A percentile compares a stretch with the other conserved stretches of the same genome.
These are phyloP conservation scores for Lodderomyces theae DNA, from an alignment of 1,139 yeast genomes.

Conservation along the genomic window DNA sequence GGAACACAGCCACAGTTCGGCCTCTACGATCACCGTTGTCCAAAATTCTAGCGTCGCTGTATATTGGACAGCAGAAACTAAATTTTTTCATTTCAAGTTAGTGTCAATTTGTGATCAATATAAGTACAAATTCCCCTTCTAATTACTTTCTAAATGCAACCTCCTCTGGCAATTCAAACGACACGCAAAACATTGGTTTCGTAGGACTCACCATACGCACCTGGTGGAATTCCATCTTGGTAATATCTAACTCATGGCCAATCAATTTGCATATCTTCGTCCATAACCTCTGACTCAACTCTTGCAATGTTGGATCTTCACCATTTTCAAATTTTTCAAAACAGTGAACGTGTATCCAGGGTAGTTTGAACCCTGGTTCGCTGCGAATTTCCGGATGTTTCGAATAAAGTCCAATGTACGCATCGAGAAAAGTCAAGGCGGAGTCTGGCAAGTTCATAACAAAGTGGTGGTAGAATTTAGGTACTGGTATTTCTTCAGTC, in stretches of 20 bases:
- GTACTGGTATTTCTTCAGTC: constrained; percentile 43
- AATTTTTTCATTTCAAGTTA: no score
- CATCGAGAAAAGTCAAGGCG: constrained; percentile 81
- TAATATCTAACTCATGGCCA: constrained; percentile 45
- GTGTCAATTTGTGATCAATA: no score
- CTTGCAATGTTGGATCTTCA: constrained; percentile 68
- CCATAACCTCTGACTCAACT: constrained; percentile 62
- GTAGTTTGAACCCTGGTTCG: constrained; percentile 55
- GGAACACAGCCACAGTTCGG: no score
- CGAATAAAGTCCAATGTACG: constrained; percentile 67
- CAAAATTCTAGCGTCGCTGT: no score
- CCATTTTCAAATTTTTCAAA: constrained; percentile 80
- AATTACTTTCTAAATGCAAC: constrained; percentile 55
- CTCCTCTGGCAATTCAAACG: constrained; percentile 72
- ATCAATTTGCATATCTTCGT: constrained; percentile 55
- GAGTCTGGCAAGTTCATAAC: constrained; percentile 97
- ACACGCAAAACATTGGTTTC: constrained; percentile 90
- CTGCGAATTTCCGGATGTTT: constrained; percentile 31
- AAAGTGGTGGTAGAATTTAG: constrained; percentile 63
- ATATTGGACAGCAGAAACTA: no score
- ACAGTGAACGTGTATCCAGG: constrained; percentile 84
- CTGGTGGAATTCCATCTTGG: constrained; percentile 60
- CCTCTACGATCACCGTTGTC: no score
- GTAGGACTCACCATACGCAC: constrained; percentile 96
- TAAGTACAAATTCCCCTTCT: constrained; percentile 3